Conservation (phyloP, 2,329 filamentous ascomycete species). For the Exophiala spinifera region DNA sequence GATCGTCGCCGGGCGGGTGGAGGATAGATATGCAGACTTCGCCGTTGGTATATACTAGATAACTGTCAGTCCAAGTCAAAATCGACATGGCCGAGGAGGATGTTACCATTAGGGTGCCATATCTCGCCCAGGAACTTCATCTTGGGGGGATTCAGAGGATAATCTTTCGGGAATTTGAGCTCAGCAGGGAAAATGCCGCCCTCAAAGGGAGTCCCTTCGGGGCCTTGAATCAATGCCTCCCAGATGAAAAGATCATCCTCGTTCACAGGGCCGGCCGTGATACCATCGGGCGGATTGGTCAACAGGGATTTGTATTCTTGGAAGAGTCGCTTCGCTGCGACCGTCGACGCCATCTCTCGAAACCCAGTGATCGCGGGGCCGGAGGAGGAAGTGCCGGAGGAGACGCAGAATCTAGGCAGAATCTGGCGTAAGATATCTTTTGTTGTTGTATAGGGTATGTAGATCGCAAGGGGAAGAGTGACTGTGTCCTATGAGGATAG, state of each 20-base stretch:
- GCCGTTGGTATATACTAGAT: constrained; percentile 79
- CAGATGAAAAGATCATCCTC: constrained; percentile 95
- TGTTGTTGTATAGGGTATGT: no score
- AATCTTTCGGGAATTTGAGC: constrained; percentile 91
- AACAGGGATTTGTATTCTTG: constrained; percentile 94
- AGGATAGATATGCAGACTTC: constrained; percentile 98
- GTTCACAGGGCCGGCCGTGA: constrained; percentile 85
- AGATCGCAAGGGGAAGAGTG: no score
- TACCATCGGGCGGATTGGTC: constrained; percentile 94
- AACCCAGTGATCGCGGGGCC: no score
- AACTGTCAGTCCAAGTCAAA: background rate
- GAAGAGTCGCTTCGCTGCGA: constrained; percentile 74
- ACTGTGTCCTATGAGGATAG: no score
- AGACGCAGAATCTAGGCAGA: no score
- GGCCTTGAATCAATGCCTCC: constrained; percentile 95
- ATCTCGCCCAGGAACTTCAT: constrained; percentile 95
- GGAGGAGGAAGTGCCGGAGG: no score
- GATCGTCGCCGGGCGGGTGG: constrained; percentile 92
- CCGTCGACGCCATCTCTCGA: constrained; percentile 47
- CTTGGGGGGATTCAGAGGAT: constrained; percentile 89
- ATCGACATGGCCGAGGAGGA: no score
- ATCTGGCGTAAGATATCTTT: no score
- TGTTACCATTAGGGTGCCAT: constrained; percentile 89
- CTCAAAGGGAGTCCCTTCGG: constrained; percentile 93
- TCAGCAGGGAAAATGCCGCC: constrained; percentile 94